A percentile compares a stretch with the other conserved stretches of the same genome.
Conservation (phyloP, 2,329 filamentous ascomycete species). For the Neonectria faginata region DNA sequence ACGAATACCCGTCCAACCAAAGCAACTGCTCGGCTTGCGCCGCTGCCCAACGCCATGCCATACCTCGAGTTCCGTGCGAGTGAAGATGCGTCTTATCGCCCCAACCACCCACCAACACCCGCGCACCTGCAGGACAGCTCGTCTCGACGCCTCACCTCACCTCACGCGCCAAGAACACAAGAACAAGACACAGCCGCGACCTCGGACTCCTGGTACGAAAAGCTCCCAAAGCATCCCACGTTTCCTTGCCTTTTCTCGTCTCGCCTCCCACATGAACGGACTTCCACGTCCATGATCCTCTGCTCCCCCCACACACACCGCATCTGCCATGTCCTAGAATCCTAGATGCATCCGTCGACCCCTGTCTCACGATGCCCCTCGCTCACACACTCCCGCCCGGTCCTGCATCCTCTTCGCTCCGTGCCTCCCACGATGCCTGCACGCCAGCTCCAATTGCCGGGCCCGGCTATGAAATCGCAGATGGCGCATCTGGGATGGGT, state of each 20-base stretch:
- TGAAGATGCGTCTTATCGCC: conserved; percentile 11
- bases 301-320: conserved; percentile 43
- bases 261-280: conserved; percentile 16
- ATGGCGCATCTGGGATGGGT: conserved; percentile 19
- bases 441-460: conserved; percentile 18
- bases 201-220: neutral
- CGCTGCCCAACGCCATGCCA: conserved; percentile 14
- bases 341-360: conserved; percentile 26
- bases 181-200: neutral
- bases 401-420: conserved; percentile 12
- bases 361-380: conserved; percentile 31
- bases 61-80: neutral
- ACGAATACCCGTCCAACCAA: conserved; percentile 4
- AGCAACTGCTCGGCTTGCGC: neutral
- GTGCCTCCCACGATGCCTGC: conserved; percentile 18
- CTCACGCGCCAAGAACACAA: neutral
- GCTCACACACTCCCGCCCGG: conserved; percentile 21
- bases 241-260: neutral
- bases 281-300: conserved; percentile 22
- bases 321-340: conserved; percentile 35
- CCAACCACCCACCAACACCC: conserved; percentile 12
- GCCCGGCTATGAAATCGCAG: conserved; percentile 20
- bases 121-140: conserved; percentile 6
- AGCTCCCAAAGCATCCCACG: conserved; percentile 19
- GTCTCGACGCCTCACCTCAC: neutral